phyloP scores from a whole-genome alignment of 495 filamentous ascomycete genomes.

The Amphirosellinia nigrospora region DNA sequence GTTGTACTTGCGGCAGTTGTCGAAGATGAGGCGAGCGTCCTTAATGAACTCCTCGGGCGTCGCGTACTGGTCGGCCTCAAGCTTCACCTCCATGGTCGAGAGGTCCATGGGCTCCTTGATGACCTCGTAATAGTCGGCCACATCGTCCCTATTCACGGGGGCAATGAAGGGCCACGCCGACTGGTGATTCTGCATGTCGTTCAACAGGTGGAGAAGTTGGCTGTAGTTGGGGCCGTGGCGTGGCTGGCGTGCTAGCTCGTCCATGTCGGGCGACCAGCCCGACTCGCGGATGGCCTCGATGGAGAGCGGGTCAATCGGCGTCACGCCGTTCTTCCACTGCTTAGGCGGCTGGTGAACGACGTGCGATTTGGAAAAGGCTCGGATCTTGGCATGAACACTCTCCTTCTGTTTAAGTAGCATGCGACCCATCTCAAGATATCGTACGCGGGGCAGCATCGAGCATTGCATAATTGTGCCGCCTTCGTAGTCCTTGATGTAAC shows the following conservation, averaged over 20 bases:
- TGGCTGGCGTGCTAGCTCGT: slow-evolving; percentile 93
- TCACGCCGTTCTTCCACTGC: slow-evolving; percentile 76
- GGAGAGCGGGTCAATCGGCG: slow-evolving; percentile 78
- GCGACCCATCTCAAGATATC: slow-evolving; percentile 90
- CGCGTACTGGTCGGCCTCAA: slow-evolving; percentile 90
- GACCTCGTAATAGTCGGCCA: slow-evolving; percentile 96
- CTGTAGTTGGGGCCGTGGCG: slow-evolving; percentile 97
- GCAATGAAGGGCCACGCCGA: slow-evolving; percentile 93
- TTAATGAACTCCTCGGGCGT: slow-evolving; percentile 92
- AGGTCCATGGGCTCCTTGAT: slow-evolving; percentile 99
- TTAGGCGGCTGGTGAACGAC: slow-evolving; percentile 84
- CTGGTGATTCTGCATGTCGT: slow-evolving; percentile 92
- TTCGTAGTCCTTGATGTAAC: slow-evolving; percentile 99
- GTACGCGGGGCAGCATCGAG: slow-evolving; percentile 91
- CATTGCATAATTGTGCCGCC: slow-evolving; percentile 99
- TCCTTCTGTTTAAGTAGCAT: slow-evolving; percentile 99
- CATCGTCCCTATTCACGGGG: slow-evolving; percentile 93
- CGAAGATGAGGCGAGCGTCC: slow-evolving; percentile 89
- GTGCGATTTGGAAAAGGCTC: slow-evolving; percentile 87
- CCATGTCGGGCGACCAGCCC: slow-evolving; percentile 97
- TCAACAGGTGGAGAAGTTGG: slow-evolving; percentile 88
- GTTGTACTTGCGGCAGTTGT: slow-evolving; percentile 96
- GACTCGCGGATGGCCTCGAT: slow-evolving; percentile 86
- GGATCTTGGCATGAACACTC: slow-evolving; percentile 90
- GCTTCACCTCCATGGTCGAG: slow-evolving; percentile 92